Base-by-base conservation (phyloP, 2,329 filamentous ascomycete species). In the Blastomyces emzantsi region DNA sequence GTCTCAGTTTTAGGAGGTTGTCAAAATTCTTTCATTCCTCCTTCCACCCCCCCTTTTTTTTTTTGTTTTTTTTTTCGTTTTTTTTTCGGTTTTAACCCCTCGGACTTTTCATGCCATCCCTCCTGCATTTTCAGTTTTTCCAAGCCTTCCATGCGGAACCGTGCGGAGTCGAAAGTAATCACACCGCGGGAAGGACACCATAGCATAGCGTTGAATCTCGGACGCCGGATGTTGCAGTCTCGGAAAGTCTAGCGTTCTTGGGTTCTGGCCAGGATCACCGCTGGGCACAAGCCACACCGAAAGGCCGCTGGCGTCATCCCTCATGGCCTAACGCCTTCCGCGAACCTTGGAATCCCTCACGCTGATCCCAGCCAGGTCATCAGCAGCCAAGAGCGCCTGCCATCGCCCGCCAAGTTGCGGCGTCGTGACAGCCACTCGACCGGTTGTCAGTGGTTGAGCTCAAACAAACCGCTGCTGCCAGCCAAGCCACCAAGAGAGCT, bases 1-100 rank as follows among this genome's bases (percentile, higher is more conserved):
- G 54, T 56, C 54, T 56, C 54, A 56, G 54, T 39, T 57, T 57
- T 22, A 57, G 54, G 7, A 57, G 17, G 33, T 39, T 41, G 54
- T 39, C 52, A 19, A 19, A 36, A n/a, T 55, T 36, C 15, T 9
- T 11, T 52, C 15, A 6, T 8, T 30, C 15, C 52, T 7, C 28
- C 6, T 17, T 4, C 47, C 22, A 9, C 22, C 11, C 13, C 1
- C 19, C 4, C 2, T 13, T 4, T 15, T 15, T 22, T 19, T n/a
- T 25, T 13, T 13, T 17, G 1, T 13, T 17, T 3, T 15, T 54
- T 7, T 22, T 49, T 6, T 30, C 33, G 3, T 6, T 33, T 3
- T 25, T 8, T 0, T 33, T 54, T 13, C n/a, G n/a, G n/a, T n/a
- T 28, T 33, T 17, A 54, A 33, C 30, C 4, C 30, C 4, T 33